Conservation (phyloP, 2,329 filamentous ascomycete species). For the Fusarium sp. region DNA sequence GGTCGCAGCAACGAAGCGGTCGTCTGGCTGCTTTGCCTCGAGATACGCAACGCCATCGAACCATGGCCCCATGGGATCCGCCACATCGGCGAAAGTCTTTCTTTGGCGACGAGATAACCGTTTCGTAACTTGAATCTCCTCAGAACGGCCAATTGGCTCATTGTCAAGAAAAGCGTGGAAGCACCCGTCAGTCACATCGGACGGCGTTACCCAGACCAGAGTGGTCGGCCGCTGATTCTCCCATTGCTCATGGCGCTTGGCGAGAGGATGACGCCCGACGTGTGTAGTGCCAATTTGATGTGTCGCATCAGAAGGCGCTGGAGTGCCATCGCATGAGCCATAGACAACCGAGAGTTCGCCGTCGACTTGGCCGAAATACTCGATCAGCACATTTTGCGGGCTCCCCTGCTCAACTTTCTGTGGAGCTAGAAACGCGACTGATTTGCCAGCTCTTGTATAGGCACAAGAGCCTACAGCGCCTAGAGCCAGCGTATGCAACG, state of each 20-base stretch:
- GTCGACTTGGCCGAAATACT: constrained; percentile 38
- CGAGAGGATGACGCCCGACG: constrained; percentile 40
- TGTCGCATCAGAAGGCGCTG: constrained; percentile 6
- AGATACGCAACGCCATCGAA: constrained; percentile 48
- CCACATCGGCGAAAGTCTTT: constrained; percentile 27
- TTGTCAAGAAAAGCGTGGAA: constrained; percentile 42
- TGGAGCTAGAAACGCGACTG: background rate
- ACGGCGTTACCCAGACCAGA: constrained; percentile 43
- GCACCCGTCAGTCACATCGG: constrained; percentile 28
- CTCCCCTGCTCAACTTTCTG: constrained; percentile 8
- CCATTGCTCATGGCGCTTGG: constrained; percentile 39
- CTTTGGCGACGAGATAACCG: constrained; percentile 14
- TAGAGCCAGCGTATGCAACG: background rate
- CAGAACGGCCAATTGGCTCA: constrained; percentile 38
- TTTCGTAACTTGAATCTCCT: constrained; percentile 30
- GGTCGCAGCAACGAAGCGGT: constrained; percentile 37
- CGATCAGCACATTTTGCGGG: constrained; percentile 41
- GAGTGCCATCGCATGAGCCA: constrained; percentile 31
- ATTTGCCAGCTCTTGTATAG: background rate
- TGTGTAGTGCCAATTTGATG: constrained; percentile 43
- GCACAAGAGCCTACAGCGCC: background rate
- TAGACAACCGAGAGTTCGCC: constrained; percentile 39
- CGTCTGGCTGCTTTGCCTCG: constrained; percentile 45
- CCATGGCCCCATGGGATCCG: constrained; percentile 17
- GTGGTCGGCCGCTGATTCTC: constrained; percentile 32